Evolutionary conservation across 495 filamentous ascomycete genomes (phyloP).

Genomic region (Chaetomium fimeti): DNA sequence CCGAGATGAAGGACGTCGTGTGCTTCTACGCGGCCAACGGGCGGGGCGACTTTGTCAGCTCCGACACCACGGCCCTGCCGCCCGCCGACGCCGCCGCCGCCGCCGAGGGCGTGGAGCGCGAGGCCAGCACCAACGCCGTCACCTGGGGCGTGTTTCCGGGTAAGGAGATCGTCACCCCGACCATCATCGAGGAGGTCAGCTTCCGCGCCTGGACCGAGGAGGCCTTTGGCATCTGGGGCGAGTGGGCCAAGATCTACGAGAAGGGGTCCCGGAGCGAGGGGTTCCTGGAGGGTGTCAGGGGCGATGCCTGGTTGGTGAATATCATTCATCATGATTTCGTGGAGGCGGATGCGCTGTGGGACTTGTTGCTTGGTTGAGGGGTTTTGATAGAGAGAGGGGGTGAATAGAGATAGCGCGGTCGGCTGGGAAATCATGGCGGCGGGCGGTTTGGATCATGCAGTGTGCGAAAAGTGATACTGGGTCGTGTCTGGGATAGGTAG

Average conservation of each 20-base stretch:
- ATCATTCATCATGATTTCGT: constrained; percentile 84
- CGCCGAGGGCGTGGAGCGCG: constrained; percentile 32
- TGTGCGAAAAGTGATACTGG: too few species aligned
- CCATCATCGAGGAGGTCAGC: constrained; percentile 94
- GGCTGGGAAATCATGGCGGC: neutral
- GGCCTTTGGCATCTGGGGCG: constrained; percentile 90
- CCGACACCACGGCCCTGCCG: constrained; percentile 42
- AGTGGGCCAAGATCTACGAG: constrained; percentile 86
- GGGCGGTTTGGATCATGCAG: neutral
- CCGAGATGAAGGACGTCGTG: constrained; percentile 60
- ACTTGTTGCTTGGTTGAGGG: constrained; percentile 32
- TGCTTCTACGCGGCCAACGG: constrained; percentile 83
- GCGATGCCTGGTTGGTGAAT: constrained; percentile 82
- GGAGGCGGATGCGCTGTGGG: constrained; percentile 64
- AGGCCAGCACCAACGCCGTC: constrained; percentile 78
- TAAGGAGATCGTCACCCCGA: constrained; percentile 96
- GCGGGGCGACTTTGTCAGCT: constrained; percentile 67
- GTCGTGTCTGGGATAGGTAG: too few species aligned
- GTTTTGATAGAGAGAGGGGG: neutral
- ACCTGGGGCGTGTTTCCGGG: constrained; percentile 96
- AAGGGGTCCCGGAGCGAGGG: constrained; percentile 61
- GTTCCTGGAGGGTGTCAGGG: constrained; percentile 63
- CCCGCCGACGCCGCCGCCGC: constrained; percentile 20
- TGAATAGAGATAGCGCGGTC: neutral
- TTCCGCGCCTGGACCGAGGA: constrained; percentile 96